Evolutionary conservation across 495 filamentous ascomycete species (phyloP), one percentile per base, ranked within the genome.

Genomic region (Xylaria longipes): DNA sequence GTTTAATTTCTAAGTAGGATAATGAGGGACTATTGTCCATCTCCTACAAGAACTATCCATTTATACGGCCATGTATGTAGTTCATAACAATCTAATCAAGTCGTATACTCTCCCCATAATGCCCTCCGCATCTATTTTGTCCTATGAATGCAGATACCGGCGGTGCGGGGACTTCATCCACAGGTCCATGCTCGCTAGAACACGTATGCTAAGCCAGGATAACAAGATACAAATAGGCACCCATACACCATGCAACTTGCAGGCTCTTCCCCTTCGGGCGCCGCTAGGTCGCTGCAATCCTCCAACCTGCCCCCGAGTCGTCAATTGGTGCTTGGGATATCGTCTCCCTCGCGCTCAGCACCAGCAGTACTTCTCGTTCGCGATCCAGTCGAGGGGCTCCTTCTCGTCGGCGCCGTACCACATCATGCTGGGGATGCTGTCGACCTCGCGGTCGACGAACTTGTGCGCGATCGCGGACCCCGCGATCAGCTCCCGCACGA

Each of bases 351-450:
- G 22, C 5, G 29, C 35, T 60, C 80, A 98, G 79, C 93, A 97
- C 95, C 95, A 99, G 25, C 88, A 92, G 83, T 90, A 98, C 85
- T 97, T 97, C 87, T 99, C 95, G 77, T 97, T 97, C 71, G 86
- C 87, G 65, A 94, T 80, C 96, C 96, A 99, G 60, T 94, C 91
- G 50, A 97, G 83, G 33, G 90, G 84, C 46, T 85, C 82, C n/a
- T 80, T 80, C 8, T 71, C 68, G 14, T 78, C 84, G 27, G 79
- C 76, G 8, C 83, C 86, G 69, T 87, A 86, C 85, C 86, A 87
- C 82, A 83, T 85, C 78, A 89, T 73, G 71, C 83, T 84, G 0
- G 86, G 76, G 68, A 89, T 88, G 64, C 85, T 88, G 5, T 87
- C 83, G 46, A 73, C 72, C 14, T 88, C 84, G 45, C 87, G 76